Evolutionary conservation across 1,284 basidiomycete genomes (phyloP).

Genomic region (Ceratobasidium sp.): DNA sequence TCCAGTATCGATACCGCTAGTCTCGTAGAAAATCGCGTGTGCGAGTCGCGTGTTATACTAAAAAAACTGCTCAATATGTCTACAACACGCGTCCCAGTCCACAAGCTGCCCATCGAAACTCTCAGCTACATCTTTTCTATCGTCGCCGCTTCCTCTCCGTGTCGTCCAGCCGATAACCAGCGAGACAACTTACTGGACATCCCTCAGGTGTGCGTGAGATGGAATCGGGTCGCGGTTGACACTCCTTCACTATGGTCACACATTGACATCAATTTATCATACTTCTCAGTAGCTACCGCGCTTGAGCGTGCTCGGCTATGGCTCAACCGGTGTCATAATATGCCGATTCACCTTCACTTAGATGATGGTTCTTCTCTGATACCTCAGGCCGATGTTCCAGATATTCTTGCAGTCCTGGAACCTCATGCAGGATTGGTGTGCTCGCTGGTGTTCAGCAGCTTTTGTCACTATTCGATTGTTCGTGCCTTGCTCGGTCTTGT

Average conservation of each 20-base stretch:
- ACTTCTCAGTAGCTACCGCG: not conserved
- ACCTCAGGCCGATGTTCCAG: not conserved
- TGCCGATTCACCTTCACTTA: not conserved
- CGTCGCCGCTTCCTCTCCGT: not conserved
- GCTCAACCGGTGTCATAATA: not conserved
- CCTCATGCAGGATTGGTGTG: not conserved
- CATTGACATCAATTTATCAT: not conserved
- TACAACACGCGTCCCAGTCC: not conserved
- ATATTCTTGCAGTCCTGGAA: not conserved
- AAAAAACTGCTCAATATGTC: not conserved
- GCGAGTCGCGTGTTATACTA: too few species aligned
- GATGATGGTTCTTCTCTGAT: not conserved
- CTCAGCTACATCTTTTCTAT: not conserved
- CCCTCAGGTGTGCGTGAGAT: conserved; percentile 3
- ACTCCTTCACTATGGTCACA: conserved; percentile 23
- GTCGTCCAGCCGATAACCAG: not conserved
- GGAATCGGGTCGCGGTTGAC: conserved; percentile 12
- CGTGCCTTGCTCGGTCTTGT: not conserved
- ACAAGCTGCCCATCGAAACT: not conserved
- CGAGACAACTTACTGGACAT: not conserved
- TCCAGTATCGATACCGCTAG: too few species aligned
- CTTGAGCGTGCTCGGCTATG: not conserved
- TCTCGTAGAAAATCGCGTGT: too few species aligned
- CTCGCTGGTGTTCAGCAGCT: not conserved
- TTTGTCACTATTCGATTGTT: not conserved